Percentiles rank a stretch among this genome's conserved stretches.
Conservation (phyloP, 768 basidiomycete species). For the Hygrophoropsis aurantiaca region DNA sequence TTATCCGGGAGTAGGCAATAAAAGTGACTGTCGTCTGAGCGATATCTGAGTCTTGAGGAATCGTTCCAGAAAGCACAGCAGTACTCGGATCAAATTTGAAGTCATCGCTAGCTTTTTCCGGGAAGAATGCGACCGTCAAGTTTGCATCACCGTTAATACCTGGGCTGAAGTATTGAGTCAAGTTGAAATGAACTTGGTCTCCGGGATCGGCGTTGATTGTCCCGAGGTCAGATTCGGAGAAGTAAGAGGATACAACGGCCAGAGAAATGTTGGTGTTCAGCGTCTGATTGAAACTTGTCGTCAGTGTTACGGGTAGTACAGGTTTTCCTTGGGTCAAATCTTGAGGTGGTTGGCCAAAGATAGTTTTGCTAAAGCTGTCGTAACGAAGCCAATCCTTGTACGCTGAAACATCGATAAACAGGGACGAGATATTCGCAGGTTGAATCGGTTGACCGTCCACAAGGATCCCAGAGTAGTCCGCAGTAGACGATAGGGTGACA, state of each 20-base stretch:
- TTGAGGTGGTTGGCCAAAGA: slow-evolving; percentile 65
- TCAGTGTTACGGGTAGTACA: slow-evolving; percentile 60
- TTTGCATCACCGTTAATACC: slow-evolving; percentile 43
- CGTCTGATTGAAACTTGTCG: slow-evolving; percentile 65
- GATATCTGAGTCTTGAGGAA: slow-evolving; percentile 47
- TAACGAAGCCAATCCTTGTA: slow-evolving; percentile 62
- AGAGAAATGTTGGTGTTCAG: slow-evolving; percentile 63
- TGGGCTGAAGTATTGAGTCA: slow-evolving; percentile 50
- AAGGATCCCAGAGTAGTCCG: slow-evolving; percentile 62
- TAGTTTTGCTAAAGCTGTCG: slow-evolving; percentile 50
- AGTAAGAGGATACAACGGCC: slow-evolving; percentile 71
- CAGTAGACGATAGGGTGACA: slow-evolving; percentile 49
- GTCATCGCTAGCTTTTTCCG: slow-evolving; percentile 46
- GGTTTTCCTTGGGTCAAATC: slow-evolving; percentile 30
- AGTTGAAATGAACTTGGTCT: slow-evolving; percentile 48
- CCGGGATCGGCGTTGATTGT: slow-evolving; percentile 55
- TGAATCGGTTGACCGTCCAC: slow-evolving; percentile 63
- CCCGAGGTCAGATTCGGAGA: slow-evolving; percentile 56
- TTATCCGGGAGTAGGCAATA: slow-evolving; percentile 63
- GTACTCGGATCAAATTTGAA: slow-evolving; percentile 49
- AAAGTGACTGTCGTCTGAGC: slow-evolving; percentile 54
- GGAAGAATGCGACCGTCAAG: slow-evolving; percentile 56
- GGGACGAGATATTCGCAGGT: slow-evolving; percentile 51
- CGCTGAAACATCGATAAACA: slow-evolving; percentile 60
- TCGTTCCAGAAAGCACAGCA: slow-evolving; percentile 51